Percentiles rank a stretch among this genome's conserved stretches.
These are phyloP conservation scores for Imleria badia DNA, from an alignment of 768 basidiomycete species.

Conservation along the genomic window DNA sequence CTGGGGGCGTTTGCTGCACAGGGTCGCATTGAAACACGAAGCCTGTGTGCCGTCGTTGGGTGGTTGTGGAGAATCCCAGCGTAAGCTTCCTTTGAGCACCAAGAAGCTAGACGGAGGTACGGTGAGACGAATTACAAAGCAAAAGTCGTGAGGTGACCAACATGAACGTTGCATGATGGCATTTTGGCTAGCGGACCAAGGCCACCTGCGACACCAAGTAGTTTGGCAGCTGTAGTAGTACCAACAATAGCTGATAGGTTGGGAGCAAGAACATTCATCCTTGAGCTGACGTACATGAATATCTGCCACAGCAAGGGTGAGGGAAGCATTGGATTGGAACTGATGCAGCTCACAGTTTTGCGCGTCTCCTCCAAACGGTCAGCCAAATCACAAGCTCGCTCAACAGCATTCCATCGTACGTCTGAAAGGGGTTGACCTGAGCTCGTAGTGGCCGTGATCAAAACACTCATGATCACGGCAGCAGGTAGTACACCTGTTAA, in stretches of 20 bases:
- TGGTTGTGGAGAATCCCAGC: conserved; percentile 85
- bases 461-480: conserved; percentile 93
- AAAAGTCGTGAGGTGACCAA: conserved; percentile 38
- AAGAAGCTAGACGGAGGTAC: conserved; percentile 61
- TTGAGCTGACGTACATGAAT: conserved; percentile 98
- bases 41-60: conserved; percentile 90
- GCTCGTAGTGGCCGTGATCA: conserved; percentile 92
- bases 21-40: conserved; percentile 95
- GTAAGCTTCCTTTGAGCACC: conserved; percentile 93
- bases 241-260: conserved; percentile 99
- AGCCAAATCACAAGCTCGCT: conserved; percentile 85
- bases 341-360: conserved; percentile 59
- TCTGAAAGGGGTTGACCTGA: conserved; percentile 71
- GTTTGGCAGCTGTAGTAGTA: conserved; percentile 96
- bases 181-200: conserved; percentile 88
- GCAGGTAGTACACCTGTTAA: conserved; percentile 78
- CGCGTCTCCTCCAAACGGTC: conserved; percentile 86
- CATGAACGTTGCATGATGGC: conserved; percentile 94
- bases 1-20: conserved; percentile 80
- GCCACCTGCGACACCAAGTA: conserved; percentile 96
- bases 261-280: conserved; percentile 98
- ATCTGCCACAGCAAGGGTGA: conserved; percentile 52
- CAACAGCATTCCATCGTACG: conserved; percentile 75
- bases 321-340: not conserved
- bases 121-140: not conserved